Evolutionary conservation across 805 yeast genomes (phyloP).

Genomic region (Debaryomyces hansenii): DNA sequence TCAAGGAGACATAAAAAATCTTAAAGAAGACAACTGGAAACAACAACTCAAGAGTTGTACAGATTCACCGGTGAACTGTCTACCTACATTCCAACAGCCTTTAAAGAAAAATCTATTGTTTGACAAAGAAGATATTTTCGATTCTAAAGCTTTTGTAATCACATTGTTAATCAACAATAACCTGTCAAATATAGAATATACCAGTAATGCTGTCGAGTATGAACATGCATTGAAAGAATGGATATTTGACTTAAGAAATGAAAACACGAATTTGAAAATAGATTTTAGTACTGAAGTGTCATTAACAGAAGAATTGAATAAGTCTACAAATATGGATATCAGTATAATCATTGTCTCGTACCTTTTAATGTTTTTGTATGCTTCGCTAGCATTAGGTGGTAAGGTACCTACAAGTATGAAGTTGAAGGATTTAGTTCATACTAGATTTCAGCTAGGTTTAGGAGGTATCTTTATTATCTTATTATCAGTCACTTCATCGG

Average conservation of each 20-base stretch:
- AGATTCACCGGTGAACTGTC: constrained; percentile 80
- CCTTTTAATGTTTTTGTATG: constrained; percentile 82
- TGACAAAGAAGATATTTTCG: constrained; percentile 48
- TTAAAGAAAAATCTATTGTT: constrained; percentile 69
- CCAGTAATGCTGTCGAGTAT: constrained; percentile 53
- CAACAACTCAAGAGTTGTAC: constrained; percentile 59
- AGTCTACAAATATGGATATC: constrained; percentile 77
- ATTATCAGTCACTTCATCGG: constrained; percentile 76
- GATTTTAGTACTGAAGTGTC: constrained; percentile 84
- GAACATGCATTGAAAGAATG: constrained; percentile 66
- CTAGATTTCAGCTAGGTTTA: constrained; percentile 75
- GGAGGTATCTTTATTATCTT: constrained; percentile 83
- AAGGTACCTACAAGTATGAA: constrained; percentile 40
- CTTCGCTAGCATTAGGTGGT: constrained; percentile 76
- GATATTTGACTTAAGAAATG: constrained; percentile 41
- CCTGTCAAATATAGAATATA: constrained; percentile 40
- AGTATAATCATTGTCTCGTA: constrained; percentile 73
- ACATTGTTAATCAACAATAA: constrained; percentile 67
- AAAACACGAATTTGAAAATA: constrained; percentile 50
- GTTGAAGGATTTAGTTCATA: constrained; percentile 37
- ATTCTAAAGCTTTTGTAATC: constrained; percentile 71
- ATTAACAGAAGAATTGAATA: constrained; percentile 77
- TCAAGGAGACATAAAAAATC: constrained; percentile 53
- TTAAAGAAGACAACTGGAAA: constrained; percentile 59
- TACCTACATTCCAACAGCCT: constrained; percentile 92